phyloP scores from a whole-genome alignment of 306 rosid species.

The Rosa lucieae region DNA sequence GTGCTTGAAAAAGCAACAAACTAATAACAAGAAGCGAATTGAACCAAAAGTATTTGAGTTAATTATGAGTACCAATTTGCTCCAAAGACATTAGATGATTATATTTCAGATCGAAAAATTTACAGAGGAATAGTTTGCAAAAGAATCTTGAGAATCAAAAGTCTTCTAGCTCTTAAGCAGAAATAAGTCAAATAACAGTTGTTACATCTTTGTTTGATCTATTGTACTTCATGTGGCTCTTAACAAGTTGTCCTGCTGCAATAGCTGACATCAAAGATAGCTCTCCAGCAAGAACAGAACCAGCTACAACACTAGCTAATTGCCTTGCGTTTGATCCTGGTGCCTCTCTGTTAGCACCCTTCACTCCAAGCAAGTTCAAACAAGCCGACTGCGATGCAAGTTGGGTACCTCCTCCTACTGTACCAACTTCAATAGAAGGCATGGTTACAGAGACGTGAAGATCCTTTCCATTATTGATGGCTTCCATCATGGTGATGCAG shows the following conservation, averaged over 20 bases:
- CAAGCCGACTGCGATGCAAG: slow-evolving; percentile 92
- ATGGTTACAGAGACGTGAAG: slow-evolving; percentile 87
- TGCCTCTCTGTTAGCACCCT: slow-evolving; percentile 77
- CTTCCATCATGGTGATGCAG: slow-evolving; percentile 91
- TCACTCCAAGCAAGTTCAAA: slow-evolving; percentile 76
- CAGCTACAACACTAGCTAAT: slow-evolving; percentile 72
- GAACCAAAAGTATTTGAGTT: too few species aligned
- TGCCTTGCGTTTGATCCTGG: slow-evolving; percentile 75
- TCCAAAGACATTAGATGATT: background rate
- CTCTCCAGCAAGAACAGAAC: slow-evolving; percentile 88
- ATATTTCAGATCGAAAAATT: background rate
- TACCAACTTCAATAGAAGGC: slow-evolving; percentile 88
- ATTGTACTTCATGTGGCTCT: slow-evolving; percentile 92
- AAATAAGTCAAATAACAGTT: slow-evolving; percentile 24
- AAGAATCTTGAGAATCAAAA: background rate
- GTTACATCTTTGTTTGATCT: slow-evolving; percentile 67
- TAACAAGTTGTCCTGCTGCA: slow-evolving; percentile 87
- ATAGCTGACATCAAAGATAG: slow-evolving; percentile 91
- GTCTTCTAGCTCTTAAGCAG: slow-evolving; percentile 23
- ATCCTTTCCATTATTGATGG: slow-evolving; percentile 69
- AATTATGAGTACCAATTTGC: background rate
- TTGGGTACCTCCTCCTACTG: slow-evolving; percentile 96
- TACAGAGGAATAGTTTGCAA: background rate
- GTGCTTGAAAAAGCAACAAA: too few species aligned
- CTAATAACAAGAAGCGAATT: too few species aligned